phyloP scores from a whole-genome alignment of 306 rosid genomes.

The Cicer cuneatum region DNA sequence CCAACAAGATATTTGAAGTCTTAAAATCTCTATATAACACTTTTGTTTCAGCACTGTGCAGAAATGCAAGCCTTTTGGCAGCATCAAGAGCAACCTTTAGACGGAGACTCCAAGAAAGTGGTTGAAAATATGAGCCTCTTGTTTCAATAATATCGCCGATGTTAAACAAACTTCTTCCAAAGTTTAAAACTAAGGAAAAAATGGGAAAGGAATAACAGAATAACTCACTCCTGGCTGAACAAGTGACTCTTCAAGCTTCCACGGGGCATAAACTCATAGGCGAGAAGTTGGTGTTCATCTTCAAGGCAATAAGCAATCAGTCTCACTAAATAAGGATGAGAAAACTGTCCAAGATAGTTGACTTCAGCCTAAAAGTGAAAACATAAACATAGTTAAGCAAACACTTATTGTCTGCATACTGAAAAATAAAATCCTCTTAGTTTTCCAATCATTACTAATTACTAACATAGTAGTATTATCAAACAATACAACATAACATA shows the following conservation, averaged over 20 bases:
- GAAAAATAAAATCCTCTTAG: neutral
- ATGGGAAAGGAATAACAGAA: neutral
- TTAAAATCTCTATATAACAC: conserved; percentile 73
- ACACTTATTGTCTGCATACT: neutral
- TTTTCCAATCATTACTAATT: conserved; percentile 6
- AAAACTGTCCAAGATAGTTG: conserved; percentile 66
- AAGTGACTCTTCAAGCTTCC: conserved; percentile 78
- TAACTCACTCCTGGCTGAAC: conserved; percentile 68
- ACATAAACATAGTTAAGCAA: conserved; percentile 39
- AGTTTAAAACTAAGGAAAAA: conserved; percentile 3
- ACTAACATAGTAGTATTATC: neutral
- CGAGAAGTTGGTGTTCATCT: conserved; percentile 68
- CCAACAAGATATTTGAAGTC: conserved; percentile 71
- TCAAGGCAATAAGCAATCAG: conserved; percentile 68
- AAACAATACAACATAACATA: neutral
- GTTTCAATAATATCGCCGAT: conserved; percentile 26
- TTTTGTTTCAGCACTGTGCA: conserved; percentile 60
- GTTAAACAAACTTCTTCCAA: conserved; percentile 12
- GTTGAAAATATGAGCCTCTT: conserved; percentile 78
- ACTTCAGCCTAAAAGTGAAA: conserved; percentile 65
- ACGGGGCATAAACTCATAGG: conserved; percentile 70
- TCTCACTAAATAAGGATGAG: conserved; percentile 71
- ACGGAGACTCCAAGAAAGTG: conserved; percentile 74
- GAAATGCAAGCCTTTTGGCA: conserved; percentile 77
- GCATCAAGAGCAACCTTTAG: conserved; percentile 76